Conservation (phyloP, 1,284 basidiomycete genomes). For the Ganoderma meredithae region DNA sequence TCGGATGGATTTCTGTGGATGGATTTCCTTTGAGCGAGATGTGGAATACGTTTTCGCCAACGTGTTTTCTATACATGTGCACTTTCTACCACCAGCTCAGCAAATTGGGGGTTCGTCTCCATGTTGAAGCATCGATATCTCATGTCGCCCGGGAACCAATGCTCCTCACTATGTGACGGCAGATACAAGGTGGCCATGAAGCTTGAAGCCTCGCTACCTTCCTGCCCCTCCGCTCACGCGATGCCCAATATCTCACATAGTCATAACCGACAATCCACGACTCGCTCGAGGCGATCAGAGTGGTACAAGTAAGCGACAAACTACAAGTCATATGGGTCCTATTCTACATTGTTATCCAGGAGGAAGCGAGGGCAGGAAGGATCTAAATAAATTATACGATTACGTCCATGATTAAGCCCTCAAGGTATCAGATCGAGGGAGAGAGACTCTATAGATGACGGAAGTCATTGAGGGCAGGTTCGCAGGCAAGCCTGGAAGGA, state of each 20-base stretch:
- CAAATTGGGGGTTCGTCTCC: neutral
- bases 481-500: slow-evolving; percentile 41
- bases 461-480: neutral
- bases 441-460: neutral
- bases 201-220: neutral
- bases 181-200: neutral
- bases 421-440: neutral
- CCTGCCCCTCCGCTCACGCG: neutral
- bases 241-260: neutral
- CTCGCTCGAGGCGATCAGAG: neutral
- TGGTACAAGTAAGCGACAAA: neutral
- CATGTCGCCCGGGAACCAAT: neutral
- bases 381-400: slow-evolving; percentile 11
- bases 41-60: neutral
- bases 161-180: neutral
- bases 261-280: neutral
- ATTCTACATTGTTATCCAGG: neutral
- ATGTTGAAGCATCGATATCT: neutral
- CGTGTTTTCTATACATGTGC: neutral
- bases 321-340: neutral
- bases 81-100: neutral
- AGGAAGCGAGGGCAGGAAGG: neutral
- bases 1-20: neutral
- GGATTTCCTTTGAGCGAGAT: neutral
- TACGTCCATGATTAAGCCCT: neutral